Evolutionary conservation across 2,329 filamentous ascomycete species (phyloP).

Genomic region (Fusarium burgessii): DNA sequence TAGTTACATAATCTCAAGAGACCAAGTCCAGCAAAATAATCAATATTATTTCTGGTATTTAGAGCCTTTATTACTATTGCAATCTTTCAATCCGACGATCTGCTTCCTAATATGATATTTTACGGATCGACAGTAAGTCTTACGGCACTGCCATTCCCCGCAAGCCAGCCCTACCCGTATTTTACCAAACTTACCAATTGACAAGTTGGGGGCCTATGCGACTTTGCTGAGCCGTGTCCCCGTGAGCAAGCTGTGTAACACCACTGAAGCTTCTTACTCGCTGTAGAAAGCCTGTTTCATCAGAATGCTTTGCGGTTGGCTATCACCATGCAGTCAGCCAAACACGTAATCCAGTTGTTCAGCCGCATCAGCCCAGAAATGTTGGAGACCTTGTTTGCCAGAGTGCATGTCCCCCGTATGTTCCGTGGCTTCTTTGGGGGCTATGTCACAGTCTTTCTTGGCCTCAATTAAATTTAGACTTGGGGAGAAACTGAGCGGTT

Average conservation of each 20-base stretch:
- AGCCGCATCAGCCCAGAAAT: background rate
- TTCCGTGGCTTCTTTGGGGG: background rate
- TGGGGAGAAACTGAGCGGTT: rapidly evolving
- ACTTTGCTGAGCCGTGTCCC: background rate
- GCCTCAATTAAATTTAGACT: background rate
- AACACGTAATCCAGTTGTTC: background rate
- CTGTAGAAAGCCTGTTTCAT: background rate
- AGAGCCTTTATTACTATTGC: rapidly evolving
- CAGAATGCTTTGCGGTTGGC: background rate
- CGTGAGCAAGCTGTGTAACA: background rate
- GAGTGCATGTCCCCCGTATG: background rate
- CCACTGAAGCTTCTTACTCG: background rate
- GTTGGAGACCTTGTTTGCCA: background rate
- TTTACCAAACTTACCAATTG: background rate
- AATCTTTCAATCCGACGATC: too few relatives aligned
- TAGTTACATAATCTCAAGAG: background rate
- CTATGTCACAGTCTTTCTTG: background rate
- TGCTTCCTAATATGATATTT: rapidly evolving
- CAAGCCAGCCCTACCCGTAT: background rate
- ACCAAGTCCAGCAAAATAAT: background rate
- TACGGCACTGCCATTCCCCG: background rate
- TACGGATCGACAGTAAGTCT: background rate
- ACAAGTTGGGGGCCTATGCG: background rate
- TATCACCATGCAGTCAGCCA: background rate
- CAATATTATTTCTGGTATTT: background rate